Percentiles rank a stretch among this genome's conserved stretches.
Evolutionary conservation across 768 basidiomycete species (phyloP).

Genomic region (Pleurotus salmoneostramineus): DNA sequence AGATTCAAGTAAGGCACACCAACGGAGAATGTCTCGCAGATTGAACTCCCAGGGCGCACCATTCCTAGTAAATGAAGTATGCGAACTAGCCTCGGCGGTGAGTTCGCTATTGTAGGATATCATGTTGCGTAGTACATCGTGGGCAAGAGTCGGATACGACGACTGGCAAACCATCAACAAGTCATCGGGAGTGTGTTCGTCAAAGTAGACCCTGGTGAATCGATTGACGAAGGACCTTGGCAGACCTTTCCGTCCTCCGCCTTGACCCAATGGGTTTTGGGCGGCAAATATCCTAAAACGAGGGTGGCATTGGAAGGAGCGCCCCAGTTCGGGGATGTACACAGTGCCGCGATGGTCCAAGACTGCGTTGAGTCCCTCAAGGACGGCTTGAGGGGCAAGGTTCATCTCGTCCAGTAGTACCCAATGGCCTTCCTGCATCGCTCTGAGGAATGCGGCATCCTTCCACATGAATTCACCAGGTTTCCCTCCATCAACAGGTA

Average conservation of each 20-base stretch:
- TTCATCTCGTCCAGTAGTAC: constrained; percentile 99
- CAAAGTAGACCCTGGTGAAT: constrained; percentile 95
- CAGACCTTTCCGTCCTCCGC: constrained; percentile 94
- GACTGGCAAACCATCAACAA: constrained; percentile 73
- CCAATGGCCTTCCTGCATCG: constrained; percentile 95
- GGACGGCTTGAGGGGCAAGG: constrained; percentile 90
- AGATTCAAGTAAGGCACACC: constrained; percentile 58
- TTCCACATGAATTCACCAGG: constrained; percentile 97
- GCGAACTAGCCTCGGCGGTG: constrained; percentile 60
- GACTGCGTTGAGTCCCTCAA: constrained; percentile 95
- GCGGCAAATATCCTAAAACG: constrained; percentile 97
- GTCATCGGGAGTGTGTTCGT: constrained; percentile 78
- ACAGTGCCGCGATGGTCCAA: constrained; percentile 94
- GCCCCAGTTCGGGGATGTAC: constrained; percentile 91
- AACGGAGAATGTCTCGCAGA: constrained; percentile 88
- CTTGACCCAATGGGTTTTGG: constrained; percentile 94
- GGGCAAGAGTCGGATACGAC: constrained; percentile 61
- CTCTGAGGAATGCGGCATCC: constrained; percentile 92
- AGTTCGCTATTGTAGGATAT: constrained; percentile 77
- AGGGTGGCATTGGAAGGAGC: constrained; percentile 84
- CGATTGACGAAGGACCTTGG: constrained; percentile 97
- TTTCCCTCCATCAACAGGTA: constrained; percentile 88
- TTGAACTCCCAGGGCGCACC: constrained; percentile 99
- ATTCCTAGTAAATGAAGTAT: constrained; percentile 66
- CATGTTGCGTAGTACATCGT: constrained; percentile 61